phyloP scores from a whole-genome alignment of 352 stramenopile genomes.

The Globisporangium solare region DNA sequence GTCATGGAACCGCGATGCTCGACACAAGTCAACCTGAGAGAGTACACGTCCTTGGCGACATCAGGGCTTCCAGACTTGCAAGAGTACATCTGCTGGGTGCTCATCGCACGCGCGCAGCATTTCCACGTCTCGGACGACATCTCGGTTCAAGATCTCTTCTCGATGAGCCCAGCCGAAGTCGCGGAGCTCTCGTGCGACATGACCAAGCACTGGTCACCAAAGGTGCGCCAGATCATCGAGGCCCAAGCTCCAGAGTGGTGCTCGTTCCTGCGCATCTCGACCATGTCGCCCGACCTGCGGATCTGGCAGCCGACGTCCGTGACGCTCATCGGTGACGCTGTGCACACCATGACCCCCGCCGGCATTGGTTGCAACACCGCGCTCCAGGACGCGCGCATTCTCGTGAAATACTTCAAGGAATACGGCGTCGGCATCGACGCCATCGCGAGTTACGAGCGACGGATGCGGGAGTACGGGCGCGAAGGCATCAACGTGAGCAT shows the following conservation, averaged over 20 bases:
- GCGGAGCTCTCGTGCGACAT: constrained; percentile 46
- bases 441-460: constrained; percentile 46
- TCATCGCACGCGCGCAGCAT: constrained; percentile 38
- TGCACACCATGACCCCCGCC: constrained; percentile 58
- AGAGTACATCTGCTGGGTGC: constrained; percentile 61
- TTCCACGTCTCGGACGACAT: constrained; percentile 32
- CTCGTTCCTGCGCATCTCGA: constrained; percentile 63
- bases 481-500: constrained; percentile 41
- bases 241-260: constrained; percentile 39
- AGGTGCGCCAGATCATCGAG: constrained; percentile 37
- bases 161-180: constrained; percentile 37
- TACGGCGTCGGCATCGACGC: constrained; percentile 41
- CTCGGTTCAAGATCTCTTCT: constrained; percentile 34
- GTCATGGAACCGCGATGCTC: constrained; percentile 49
- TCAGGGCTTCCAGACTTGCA: constrained; percentile 23
- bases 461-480: constrained; percentile 41
- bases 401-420: constrained; percentile 39
- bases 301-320: constrained; percentile 39
- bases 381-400: constrained; percentile 40
- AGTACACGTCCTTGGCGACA: constrained; percentile 16
- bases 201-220: constrained; percentile 43
- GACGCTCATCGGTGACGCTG: constrained; percentile 53
- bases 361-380: constrained; percentile 55
- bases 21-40: constrained; percentile 23
- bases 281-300: constrained; percentile 41